These are phyloP conservation scores for Penicillium goetzii DNA, from an alignment of 495 filamentous ascomycete genomes.

Conservation along the genomic window DNA sequence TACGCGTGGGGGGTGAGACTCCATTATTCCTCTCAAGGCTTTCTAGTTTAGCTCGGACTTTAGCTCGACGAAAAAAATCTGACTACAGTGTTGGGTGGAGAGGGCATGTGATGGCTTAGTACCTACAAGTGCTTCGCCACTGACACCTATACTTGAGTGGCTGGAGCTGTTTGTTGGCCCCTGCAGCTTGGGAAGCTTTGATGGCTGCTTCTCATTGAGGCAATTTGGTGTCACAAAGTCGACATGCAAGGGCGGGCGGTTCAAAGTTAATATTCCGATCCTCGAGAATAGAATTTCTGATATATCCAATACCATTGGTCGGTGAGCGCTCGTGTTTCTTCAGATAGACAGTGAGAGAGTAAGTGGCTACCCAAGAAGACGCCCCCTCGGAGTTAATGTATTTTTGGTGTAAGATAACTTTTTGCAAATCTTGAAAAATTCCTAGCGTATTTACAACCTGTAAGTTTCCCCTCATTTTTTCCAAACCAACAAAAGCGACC, in stretches of 20 bases:
- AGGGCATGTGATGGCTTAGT: neutral
- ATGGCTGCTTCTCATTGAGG: neutral
- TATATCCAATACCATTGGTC: constrained; percentile 8
- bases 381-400: neutral
- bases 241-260: neutral
- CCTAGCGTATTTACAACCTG: neutral
- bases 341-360: neutral
- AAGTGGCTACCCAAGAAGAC: neutral
- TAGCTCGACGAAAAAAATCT: neutral
- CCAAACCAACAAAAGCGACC: neutral
- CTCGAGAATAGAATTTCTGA: constrained; percentile 2
- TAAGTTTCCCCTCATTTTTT: neutral
- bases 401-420: neutral
- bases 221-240: neutral
- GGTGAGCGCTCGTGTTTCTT: constrained; percentile 4
- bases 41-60: neutral
- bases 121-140: neutral
- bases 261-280: constrained; percentile 9
- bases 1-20: neutral
- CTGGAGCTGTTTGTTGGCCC: neutral
- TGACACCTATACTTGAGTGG: neutral
- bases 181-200: constrained; percentile 4
- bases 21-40: neutral
- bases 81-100: neutral
- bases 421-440: neutral